Base-by-base conservation (phyloP, 2,329 filamentous ascomycete genomes). In the Aspergillus intermedius region DNA sequence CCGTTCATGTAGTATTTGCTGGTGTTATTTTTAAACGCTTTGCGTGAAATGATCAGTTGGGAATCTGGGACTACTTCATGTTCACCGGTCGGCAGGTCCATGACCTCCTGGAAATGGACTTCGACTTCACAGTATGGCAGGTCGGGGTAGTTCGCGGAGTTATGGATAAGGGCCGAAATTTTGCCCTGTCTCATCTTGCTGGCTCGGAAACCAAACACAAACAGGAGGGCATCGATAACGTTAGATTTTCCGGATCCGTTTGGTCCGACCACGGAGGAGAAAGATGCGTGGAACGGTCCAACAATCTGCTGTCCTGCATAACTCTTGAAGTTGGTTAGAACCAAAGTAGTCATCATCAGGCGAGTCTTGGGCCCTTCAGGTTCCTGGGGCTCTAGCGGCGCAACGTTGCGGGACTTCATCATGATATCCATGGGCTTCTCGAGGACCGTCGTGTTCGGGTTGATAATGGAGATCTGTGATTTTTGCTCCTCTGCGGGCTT, bases 101-200 rank as follows among this genome's bases (percentile, higher is more conserved):
- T 85, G 48, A 98, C 88, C 70, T 97, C 90, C 57, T 94, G 85
- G 65, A 98, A 98, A 66, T 96, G 88, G 3, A 98, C 94, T 48
- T 94, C 88, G 9, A 98, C 93, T 68, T 98, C 94, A 64, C 93
- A 98, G 63, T 85, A 84, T 43, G 94, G 88, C 17, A 98, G 73
- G 60, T 96, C 81, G 0, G 90, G 90, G 58, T 87, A 82, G 48
- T 87, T 81, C 0, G 90, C 91, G 10, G 93, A 97, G 67, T 97
- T 98, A 73, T 98, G 93, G 57, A 98, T 98, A 44, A 98, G 75
- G 3, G 93, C 93, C 1, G 93, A 98, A 43, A 98, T 90, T 73
- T 98, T 98, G 63, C 93, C 93, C 69, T 98, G 93, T 62, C 93
- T 82, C 93, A 98, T 98, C 73, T 98, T 98, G 77, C 91, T 97